These are phyloP conservation scores for Plasmodium malariae DNA, from an alignment of 169 alveolate species.

Conservation along the genomic window DNA sequence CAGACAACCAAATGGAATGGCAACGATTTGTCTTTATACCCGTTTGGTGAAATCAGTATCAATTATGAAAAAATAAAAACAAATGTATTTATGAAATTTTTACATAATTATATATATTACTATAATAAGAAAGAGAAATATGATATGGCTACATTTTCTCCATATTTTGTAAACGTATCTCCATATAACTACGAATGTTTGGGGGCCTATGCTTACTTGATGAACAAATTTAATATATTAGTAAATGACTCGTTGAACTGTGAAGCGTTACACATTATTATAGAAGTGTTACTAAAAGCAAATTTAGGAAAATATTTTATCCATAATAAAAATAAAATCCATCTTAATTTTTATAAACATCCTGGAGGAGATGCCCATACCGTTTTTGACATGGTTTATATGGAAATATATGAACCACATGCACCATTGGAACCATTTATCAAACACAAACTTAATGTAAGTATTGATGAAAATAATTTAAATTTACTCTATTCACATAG, in stretches of 20 bases:
- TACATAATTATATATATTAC: constrained; percentile 31
- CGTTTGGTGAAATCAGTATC: constrained; percentile 30
- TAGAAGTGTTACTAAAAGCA: constrained; percentile 65
- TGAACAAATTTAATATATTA: constrained; percentile 68
- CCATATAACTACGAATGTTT: constrained; percentile 61
- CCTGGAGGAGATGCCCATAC: background rate
- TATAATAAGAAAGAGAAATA: constrained; percentile 33
- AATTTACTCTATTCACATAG: constrained; percentile 56
- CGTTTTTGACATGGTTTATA: constrained; percentile 53
- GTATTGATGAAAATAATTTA: constrained; percentile 64
- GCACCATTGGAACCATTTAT: background rate
- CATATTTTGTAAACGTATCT: constrained; percentile 30
- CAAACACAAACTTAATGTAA: constrained; percentile 30
- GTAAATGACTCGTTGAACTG: constrained; percentile 56
- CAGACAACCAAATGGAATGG: constrained; percentile 66
- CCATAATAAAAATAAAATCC: constrained; percentile 25
- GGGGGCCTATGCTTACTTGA: constrained; percentile 73
- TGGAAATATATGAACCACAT: constrained; percentile 47
- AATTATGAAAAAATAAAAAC: constrained; percentile 9
- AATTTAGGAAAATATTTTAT: constrained; percentile 68
- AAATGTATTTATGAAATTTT: constrained; percentile 49
- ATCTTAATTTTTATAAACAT: constrained; percentile 33
- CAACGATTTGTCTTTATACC: constrained; percentile 6
- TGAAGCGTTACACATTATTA: constrained; percentile 64
- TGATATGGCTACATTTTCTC: background rate